Evolutionary conservation across 2,329 filamentous ascomycete species (phyloP).

Genomic region (Cladophialophora yegresii): DNA sequence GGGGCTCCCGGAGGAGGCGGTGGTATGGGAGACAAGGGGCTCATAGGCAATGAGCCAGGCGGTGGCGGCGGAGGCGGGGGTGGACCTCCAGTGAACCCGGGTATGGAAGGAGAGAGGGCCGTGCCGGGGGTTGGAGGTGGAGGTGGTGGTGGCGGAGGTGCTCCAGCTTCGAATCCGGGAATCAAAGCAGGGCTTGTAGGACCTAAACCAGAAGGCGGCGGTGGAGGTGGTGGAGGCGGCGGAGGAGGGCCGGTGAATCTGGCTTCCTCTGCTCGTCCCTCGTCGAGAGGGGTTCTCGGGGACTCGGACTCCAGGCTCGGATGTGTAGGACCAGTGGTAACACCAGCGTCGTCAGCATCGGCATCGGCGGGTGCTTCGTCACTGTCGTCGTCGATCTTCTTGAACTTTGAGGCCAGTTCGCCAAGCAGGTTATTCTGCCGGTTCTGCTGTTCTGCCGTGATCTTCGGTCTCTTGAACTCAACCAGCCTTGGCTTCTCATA

Average conservation of each 20-base stretch:
- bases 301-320: constrained; percentile 71
- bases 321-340: constrained; percentile 73
- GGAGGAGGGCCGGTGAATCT: constrained; percentile 44
- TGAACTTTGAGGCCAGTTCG: constrained; percentile 75
- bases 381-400: constrained; percentile 71
- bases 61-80: constrained; percentile 48
- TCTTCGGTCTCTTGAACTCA: constrained; percentile 72
- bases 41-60: constrained; percentile 44
- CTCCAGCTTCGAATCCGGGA: constrained; percentile 47
- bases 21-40: constrained; percentile 47
- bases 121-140: constrained; percentile 51
- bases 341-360: constrained; percentile 45
- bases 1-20: constrained; percentile 69
- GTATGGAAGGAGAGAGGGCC: constrained; percentile 51
- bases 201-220: constrained; percentile 37
- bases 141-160: constrained; percentile 55
- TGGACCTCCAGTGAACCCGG: constrained; percentile 48
- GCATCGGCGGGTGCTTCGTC: constrained; percentile 43
- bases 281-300: constrained; percentile 67
- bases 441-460: constrained; percentile 63
- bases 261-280: constrained; percentile 63
- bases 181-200: constrained; percentile 34
- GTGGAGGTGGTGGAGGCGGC: constrained; percentile 42
- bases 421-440: constrained; percentile 67
- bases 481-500: constrained; percentile 79